A percentile compares a stretch with the other conserved stretches of the same genome.
Evolutionary conservation across 768 basidiomycete genomes (phyloP).

Genomic region (Phylloporus sp.): DNA sequence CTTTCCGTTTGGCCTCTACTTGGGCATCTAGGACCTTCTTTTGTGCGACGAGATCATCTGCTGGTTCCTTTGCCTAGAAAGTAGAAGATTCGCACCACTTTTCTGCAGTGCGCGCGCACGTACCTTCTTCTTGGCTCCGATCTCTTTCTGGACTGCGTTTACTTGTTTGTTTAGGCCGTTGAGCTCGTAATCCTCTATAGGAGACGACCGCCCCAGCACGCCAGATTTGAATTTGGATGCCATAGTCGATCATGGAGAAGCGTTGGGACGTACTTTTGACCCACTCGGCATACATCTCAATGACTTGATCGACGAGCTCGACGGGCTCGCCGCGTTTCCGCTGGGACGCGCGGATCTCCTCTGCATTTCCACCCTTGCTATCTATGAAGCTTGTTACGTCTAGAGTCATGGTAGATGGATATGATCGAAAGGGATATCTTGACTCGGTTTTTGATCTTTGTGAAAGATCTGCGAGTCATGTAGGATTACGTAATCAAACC

Average conservation of each 20-base stretch:
- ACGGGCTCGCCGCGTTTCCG: conserved; percentile 83
- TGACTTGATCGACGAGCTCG: conserved; percentile 91
- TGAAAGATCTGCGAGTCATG: not conserved
- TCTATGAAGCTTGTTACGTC: conserved; percentile 79
- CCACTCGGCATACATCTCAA: conserved; percentile 90
- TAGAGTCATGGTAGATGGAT: conserved; percentile 56
- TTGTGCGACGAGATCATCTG: conserved; percentile 77
- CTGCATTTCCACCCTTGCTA: conserved; percentile 87
- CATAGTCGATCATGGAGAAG: not conserved
- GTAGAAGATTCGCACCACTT: not conserved
- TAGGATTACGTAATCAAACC: conserved; percentile 13
- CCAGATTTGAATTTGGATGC: not conserved
- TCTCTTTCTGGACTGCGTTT: conserved; percentile 92
- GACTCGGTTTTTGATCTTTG: not conserved
- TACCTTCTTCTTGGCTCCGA: conserved; percentile 90
- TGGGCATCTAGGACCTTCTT: conserved; percentile 85
- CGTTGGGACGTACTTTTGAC: conserved; percentile 70
- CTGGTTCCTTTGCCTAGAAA: conserved; percentile 80
- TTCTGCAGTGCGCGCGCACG: not conserved
- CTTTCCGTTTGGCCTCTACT: conserved; percentile 70
- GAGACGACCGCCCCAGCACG: not conserved
- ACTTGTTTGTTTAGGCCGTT: conserved; percentile 75
- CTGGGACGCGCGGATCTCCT: conserved; percentile 88
- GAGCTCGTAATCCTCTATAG: conserved; percentile 79
- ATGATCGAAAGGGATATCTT: not conserved